A percentile compares a stretch with the other conserved stretches of the same genome.
Evolutionary conservation across 768 basidiomycete genomes (phyloP).

Genomic region (Udeniomyces megalosporus): DNA sequence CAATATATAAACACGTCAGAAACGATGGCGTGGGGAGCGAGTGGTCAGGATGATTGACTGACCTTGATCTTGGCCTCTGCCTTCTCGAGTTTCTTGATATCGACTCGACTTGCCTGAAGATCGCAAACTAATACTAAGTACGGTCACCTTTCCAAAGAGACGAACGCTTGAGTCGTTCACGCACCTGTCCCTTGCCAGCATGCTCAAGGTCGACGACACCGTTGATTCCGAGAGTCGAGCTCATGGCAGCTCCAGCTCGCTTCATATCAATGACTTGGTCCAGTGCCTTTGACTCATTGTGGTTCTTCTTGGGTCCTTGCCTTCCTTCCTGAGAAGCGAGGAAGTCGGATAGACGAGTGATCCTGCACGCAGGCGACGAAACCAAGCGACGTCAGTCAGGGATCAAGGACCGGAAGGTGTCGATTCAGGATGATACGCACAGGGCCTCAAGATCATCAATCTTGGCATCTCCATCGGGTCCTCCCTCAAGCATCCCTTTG

Average conservation of each 20-base stretch:
- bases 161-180: too few species aligned
- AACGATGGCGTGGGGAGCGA: neutral
- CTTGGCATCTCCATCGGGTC: slow-evolving; percentile 14
- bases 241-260: slow-evolving; percentile 51
- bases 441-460: slow-evolving; percentile 38
- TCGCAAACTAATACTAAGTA: too few species aligned
- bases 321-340: slow-evolving; percentile 24
- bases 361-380: slow-evolving; percentile 20
- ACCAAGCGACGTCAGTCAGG: neutral
- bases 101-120: slow-evolving; percentile 66
- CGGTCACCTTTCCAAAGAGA: too few species aligned
- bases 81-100: slow-evolving; percentile 90
- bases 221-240: slow-evolving; percentile 32
- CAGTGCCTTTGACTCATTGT: slow-evolving; percentile 29
- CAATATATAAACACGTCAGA: neutral
- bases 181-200: slow-evolving; percentile 82
- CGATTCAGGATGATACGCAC: slow-evolving; percentile 20
- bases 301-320: slow-evolving; percentile 20
- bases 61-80: slow-evolving; percentile 91
- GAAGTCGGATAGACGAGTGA: slow-evolving; percentile 36
- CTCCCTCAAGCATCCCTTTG: slow-evolving; percentile 45
- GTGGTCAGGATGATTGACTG: neutral
- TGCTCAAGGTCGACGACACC: slow-evolving; percentile 70
- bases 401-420: too few species aligned
- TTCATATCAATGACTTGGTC: slow-evolving; percentile 82